Evolutionary conservation across 345 rosid genomes (phyloP), one percentile per base, ranked within the genome.

Genomic region (Lagerstroemia speciosa): DNA sequence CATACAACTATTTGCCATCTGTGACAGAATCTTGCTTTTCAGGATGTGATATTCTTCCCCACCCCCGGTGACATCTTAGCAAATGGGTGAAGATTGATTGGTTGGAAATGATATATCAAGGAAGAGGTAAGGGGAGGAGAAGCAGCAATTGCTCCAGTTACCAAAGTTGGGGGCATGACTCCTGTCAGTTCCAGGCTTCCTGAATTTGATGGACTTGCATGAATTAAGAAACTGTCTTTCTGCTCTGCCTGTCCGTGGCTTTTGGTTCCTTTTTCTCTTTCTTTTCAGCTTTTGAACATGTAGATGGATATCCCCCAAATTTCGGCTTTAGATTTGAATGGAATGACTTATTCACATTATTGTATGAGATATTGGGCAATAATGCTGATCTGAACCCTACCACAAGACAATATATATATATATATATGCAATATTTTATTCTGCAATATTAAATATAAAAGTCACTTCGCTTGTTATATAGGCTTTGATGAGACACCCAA

Each of bases 301-400:
- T 12, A 53, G 68, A 50, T 16, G 26, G n/a, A n/a, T n/a, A n/a
- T n/a, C 57, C 83, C 87, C 75, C 33, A 62, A 83, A 26, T 69
- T 71, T 22, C 52, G 83, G 87, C 83, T 78, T 76, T 68, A 55
- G 61, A 55, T 55, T 55, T 26, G 58, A 76, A 71, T 74, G 77
- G 80, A 72, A 27, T 68, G 82, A 74, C 78, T 77, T 70, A 24
- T 38, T 65, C 60, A 26, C 60, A 32, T 67, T 45, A 30, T 67
- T 55, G 61, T 24, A 55, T 26, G 61, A 26, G 5, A 24, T 55
- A 55, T 55, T 55, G 61, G 55, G 31, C 61, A 55, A 55, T 55
- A 55, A 55, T 55, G 61, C 61, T 3, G 31, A 2, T 46, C 55
- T 48, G 55, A 20, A 48, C 24, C 61, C 61, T 26, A 9, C 22